Evolutionary conservation across 495 filamentous ascomycete genomes (phyloP).

Genomic region (Penicillium desertorum): DNA sequence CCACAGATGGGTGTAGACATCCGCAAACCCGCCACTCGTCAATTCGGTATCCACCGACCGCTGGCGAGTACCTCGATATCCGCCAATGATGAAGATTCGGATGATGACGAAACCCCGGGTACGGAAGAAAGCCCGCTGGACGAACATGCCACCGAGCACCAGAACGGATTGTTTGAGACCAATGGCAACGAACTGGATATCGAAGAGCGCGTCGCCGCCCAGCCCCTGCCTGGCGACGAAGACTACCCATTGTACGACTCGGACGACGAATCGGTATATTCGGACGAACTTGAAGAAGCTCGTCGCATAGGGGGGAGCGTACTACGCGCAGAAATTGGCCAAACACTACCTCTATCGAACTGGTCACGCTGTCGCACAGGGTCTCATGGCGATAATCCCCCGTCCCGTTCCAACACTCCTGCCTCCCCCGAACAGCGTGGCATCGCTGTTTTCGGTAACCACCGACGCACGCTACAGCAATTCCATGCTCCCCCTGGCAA

Average conservation of each 20-base stretch:
- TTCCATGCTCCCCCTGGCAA: conserved; percentile 92
- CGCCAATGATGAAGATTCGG: conserved; percentile 69
- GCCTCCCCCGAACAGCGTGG: conserved; percentile 49
- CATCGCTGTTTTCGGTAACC: conserved; percentile 48
- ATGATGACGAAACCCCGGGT: conserved; percentile 53
- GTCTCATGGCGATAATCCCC: conserved; percentile 55
- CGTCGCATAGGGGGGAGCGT: conserved; percentile 65
- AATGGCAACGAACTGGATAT: conserved; percentile 63
- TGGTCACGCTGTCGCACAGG: conserved; percentile 41
- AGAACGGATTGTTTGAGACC: conserved; percentile 38
- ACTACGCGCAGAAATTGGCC: conserved; percentile 60
- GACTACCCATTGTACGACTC: conserved; percentile 92
- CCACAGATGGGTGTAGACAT: conserved; percentile 99
- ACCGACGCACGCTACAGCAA: conserved; percentile 56
- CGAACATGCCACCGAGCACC: conserved; percentile 18
- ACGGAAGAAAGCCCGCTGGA: conserved; percentile 8
- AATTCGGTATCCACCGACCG: conserved; percentile 84
- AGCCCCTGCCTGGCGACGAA: conserved; percentile 55
- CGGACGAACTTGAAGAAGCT: conserved; percentile 69
- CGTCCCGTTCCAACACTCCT: conserved; percentile 60
- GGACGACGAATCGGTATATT: conserved; percentile 73
- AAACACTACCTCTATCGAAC: conserved; percentile 45
- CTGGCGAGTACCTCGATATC: conserved; percentile 70
- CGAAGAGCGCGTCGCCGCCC: conserved; percentile 70
- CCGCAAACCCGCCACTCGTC: conserved; percentile 80